A percentile compares a stretch with the other conserved stretches of the same genome.
These are phyloP conservation scores for Cucumis sativus DNA, from an alignment of 306 rosid species.

Conservation along the genomic window Cucumber_9930_V3 NC_026657.2:1673001-1673500, in stretches of 20 bases:
- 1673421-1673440: background rate
- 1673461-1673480: background rate
- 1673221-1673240: background rate
- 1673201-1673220: constrained; percentile 52
- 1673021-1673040: constrained; percentile 12
- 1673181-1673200: constrained; percentile 52
- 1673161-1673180: constrained; percentile 46
- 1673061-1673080: constrained; percentile 20
- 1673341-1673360: constrained; percentile 8
- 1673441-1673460: background rate
- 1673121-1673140: constrained; percentile 33
- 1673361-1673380: background rate
- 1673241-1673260: background rate
- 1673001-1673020: constrained; percentile 39
- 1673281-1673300: constrained; percentile 4
- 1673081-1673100: constrained; percentile 21
- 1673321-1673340: constrained; percentile 5
- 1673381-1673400: background rate
- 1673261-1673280: background rate
- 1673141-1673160: constrained; percentile 35
- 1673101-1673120: constrained; percentile 24
- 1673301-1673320: background rate
- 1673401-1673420: background rate
- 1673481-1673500: background rate
- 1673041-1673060: constrained; percentile 26